These are phyloP conservation scores for Diaporthe aspalathi DNA, from an alignment of 2,329 filamentous ascomycete genomes.

Conservation along the genomic window DNA sequence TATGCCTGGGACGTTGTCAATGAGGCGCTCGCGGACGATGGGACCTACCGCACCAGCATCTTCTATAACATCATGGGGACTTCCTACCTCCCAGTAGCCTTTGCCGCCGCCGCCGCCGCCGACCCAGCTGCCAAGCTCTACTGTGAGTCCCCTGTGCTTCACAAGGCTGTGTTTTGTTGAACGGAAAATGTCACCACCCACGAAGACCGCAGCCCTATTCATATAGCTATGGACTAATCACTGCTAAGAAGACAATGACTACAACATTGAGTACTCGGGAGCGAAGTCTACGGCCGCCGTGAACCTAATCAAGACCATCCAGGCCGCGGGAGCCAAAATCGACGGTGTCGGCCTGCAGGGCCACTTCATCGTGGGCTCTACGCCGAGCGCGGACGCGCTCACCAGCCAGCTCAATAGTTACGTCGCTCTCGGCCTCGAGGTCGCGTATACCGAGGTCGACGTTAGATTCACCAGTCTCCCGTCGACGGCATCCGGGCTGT, in stretches of 20 bases:
- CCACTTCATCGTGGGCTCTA: constrained; percentile 67
- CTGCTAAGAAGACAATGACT: constrained; percentile 50
- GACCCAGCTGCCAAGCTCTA: constrained; percentile 67
- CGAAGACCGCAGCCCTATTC: neutral
- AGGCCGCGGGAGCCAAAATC: constrained; percentile 63
- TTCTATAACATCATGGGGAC: constrained; percentile 67
- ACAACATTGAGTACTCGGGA: constrained; percentile 67
- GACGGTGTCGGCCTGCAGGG: constrained; percentile 72
- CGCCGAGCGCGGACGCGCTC: constrained; percentile 58
- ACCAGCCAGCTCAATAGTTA: constrained; percentile 61
- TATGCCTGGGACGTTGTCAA: constrained; percentile 76
- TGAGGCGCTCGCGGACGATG: constrained; percentile 71
- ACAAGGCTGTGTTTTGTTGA: neutral
- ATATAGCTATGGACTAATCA: neutral
- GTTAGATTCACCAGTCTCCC: constrained; percentile 60
- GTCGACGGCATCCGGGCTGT: constrained; percentile 51
- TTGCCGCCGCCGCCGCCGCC: constrained; percentile 64
- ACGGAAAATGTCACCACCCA: too few species aligned
- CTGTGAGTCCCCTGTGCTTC: constrained; percentile 42
- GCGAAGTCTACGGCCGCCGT: constrained; percentile 59
- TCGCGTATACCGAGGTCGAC: constrained; percentile 72
- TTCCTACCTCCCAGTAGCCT: constrained; percentile 68
- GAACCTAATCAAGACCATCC: constrained; percentile 58
- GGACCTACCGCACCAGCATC: constrained; percentile 62
- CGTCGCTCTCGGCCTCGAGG: constrained; percentile 63